Percentiles rank a stretch among this genome's conserved stretches.
Conservation (phyloP, 2,329 filamentous ascomycete species). For the Verticillium alfalfae region DNA sequence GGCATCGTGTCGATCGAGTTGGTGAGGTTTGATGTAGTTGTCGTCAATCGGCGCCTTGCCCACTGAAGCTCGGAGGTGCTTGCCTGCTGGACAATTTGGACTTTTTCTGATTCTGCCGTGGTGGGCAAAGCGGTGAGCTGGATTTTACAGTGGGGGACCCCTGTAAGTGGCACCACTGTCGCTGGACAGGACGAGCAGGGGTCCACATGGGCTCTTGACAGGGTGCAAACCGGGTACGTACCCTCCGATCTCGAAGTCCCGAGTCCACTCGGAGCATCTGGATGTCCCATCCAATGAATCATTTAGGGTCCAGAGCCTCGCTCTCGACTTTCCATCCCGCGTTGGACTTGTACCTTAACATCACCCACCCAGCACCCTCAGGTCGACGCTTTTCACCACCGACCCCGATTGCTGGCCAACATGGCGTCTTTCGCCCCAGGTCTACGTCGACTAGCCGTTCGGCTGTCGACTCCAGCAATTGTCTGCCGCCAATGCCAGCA, state of each 20-base stretch:
- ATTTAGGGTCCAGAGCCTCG: neutral
- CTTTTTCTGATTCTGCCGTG: constrained; percentile 13
- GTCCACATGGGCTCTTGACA: neutral
- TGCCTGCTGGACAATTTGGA: neutral
- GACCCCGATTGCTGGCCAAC: constrained; percentile 1
- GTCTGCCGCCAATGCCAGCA: constrained; percentile 44
- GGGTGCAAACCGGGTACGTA: neutral
- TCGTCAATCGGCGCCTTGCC: neutral
- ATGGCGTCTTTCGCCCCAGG: constrained; percentile 39
- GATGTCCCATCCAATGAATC: neutral
- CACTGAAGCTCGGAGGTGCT: neutral
- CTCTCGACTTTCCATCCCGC: neutral
- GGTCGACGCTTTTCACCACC: neutral
- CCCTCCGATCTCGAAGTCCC: neutral
- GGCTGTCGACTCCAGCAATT: constrained; percentile 31
- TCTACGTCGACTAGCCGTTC: constrained; percentile 32
- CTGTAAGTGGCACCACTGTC: neutral
- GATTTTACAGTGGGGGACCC: constrained; percentile 10
- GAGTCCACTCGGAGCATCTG: constrained; percentile 3
- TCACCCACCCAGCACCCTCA: neutral
- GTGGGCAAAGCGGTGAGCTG: constrained; percentile 12
- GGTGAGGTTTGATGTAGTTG: neutral
- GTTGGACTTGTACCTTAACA: neutral
- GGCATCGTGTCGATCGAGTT: constrained; percentile 35
- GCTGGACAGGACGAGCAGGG: neutral